Evolutionary conservation across 2,329 filamentous ascomycete species (phyloP), one percentile per base, ranked within the genome.

Genomic region (Colletotrichum liriopes): DNA sequence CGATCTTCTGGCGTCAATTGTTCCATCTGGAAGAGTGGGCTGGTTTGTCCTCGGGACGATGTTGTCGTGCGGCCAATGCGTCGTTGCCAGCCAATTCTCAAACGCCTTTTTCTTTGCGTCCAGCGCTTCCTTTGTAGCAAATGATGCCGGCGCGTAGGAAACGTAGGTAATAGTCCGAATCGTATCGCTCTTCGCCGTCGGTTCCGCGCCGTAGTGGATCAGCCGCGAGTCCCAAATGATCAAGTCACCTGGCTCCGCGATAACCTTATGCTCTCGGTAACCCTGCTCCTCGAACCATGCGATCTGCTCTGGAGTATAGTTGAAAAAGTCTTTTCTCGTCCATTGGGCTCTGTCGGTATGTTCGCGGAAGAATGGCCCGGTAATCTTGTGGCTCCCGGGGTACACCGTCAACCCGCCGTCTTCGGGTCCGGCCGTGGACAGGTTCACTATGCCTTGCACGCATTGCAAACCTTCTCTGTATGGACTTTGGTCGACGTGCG

Each of bases 21-120:
- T 59, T 77, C 78, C 45, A 66, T 78, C 65, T 72, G 52, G 52
- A 18, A 59, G 60, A 8, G 45, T 64, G 3, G 69, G 64, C 41
- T 76, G 72, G 0, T 78, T 76, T 59, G 76, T 71, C 20, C 78
- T 75, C 20, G 72, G 65, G 5, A 77, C 78, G 51, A 85, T 82
- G 63, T 85, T 84, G 75, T 80, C 78, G 65, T 81, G 78, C 12
- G 79, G 78, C 79, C 78, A 80, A 56, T 81, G 78, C 1, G 79
- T 80, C 1, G 79, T 80, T 0, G 69, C 76, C 2, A 74, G 68
- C 35, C 62, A 79, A 2, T 52, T 62, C 29, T 75, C 58, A 54
- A 82, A 81, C 6, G 77, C 73, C 20, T 52, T 7, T 11, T 39
- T 59, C 51, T 73, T 73, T 1, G 64, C 65, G 8, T 65, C 61